These are phyloP conservation scores for Rosa multiflora DNA, from an alignment of 306 rosid genomes.

Conservation along the genomic window DNA sequence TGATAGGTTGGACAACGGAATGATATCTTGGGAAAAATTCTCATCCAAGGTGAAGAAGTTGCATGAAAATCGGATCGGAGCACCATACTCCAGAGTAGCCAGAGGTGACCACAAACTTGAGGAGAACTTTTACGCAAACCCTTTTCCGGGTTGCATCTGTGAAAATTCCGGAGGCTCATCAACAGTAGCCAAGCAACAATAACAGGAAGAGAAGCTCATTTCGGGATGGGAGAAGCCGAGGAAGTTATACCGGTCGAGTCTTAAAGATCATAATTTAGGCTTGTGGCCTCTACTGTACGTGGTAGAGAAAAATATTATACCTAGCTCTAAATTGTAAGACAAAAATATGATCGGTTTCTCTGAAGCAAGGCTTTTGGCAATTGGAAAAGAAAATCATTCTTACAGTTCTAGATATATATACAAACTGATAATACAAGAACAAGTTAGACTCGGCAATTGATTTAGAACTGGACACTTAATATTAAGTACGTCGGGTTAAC, in stretches of 20 bases:
- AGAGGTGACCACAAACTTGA: slow-evolving; percentile 39
- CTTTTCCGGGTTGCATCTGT: slow-evolving; percentile 73
- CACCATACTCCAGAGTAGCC: slow-evolving; percentile 38
- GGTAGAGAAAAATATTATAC: neutral
- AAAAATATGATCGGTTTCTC: neutral
- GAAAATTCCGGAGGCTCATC: slow-evolving; percentile 12
- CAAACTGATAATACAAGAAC: neutral
- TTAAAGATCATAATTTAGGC: neutral
- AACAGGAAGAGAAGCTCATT: neutral
- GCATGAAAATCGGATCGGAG: slow-evolving; percentile 47
- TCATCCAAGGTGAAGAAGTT: slow-evolving; percentile 41
- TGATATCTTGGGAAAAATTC: slow-evolving; percentile 50
- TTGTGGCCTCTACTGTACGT: neutral
- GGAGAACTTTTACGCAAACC: slow-evolving; percentile 67
- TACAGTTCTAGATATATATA: neutral
- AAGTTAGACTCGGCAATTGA: neutral
- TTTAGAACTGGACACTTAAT: neutral
- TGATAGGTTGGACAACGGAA: slow-evolving; percentile 46
- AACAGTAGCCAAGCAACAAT: neutral
- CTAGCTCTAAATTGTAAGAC: neutral
- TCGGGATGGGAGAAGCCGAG: neutral
- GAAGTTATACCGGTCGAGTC: neutral
- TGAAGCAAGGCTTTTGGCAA: neutral
- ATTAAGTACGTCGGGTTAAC: too few species aligned
- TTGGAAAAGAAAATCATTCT: neutral